These are phyloP conservation scores for Anastatica hierochuntica DNA, from an alignment of 345 rosid species.

Conservation along the genomic window DNA sequence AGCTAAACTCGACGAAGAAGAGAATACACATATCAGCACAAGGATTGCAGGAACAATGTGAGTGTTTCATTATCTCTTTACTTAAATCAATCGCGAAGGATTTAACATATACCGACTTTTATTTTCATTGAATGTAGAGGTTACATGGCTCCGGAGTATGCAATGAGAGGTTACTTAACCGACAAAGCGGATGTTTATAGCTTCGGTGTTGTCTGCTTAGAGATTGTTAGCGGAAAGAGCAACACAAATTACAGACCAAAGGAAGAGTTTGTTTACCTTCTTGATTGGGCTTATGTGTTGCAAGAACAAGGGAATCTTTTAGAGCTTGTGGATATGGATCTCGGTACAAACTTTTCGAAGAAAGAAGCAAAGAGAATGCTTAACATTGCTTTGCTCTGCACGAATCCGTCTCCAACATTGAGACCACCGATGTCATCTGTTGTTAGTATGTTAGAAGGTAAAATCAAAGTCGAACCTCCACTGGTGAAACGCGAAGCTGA, in stretches of 20 bases:
- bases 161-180: slow-evolving; percentile 96
- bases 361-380: slow-evolving; percentile 62
- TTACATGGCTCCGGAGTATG: slow-evolving; percentile 98
- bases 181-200: slow-evolving; percentile 93
- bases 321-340: slow-evolving; percentile 67
- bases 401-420: slow-evolving; percentile 81
- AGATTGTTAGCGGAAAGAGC: slow-evolving; percentile 89
- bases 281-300: slow-evolving; percentile 87
- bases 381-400: slow-evolving; percentile 66
- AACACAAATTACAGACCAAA: slow-evolving; percentile 92
- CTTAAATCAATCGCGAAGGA: too few relatives aligned
- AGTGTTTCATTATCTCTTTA: slow-evolving; percentile 2
- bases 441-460: slow-evolving; percentile 77
- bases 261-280: slow-evolving; percentile 90
- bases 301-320: slow-evolving; percentile 91
- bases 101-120: neutral
- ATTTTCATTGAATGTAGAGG: slow-evolving; percentile 51
- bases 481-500: slow-evolving; percentile 43
- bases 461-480: slow-evolving; percentile 58
- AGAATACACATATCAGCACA: slow-evolving; percentile 63
- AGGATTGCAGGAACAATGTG: slow-evolving; percentile 58
- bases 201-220: slow-evolving; percentile 71
- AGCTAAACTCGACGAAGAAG: slow-evolving; percentile 60
- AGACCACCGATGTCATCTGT: slow-evolving; percentile 86
- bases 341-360: slow-evolving; percentile 44